Evolutionary conservation across 2,329 filamentous ascomycete species (phyloP), one percentile per base, ranked within the genome.

Genomic region (Microcera coccophila): DNA sequence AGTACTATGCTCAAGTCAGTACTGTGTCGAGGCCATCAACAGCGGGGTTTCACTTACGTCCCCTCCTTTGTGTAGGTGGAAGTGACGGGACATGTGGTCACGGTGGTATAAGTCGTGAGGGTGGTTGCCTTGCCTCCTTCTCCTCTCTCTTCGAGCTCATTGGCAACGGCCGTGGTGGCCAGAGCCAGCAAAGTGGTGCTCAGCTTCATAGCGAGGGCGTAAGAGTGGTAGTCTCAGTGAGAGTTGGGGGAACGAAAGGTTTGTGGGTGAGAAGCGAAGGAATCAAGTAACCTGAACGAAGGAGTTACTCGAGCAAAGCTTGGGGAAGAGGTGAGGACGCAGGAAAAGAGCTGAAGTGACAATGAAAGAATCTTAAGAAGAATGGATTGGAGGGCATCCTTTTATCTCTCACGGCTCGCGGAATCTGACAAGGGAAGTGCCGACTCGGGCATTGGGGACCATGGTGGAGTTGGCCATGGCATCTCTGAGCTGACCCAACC

Each of bases 81-180:
- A 9, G 70, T 73, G 46, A 71, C 61, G 10, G 72, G 72, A 55
- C 72, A 75, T 38, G 70, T 62, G 4, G 70, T 73, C 11, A 67
- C 64, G 17, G 67, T 71, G 36, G 63, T 66, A 45, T 71, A 71
- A 41, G 62, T 70, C 38, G 54, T 53, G 32, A 52, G 39, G 12
- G 57, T 43, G 38, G 26, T 41, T 16, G 10, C 42, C 18, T 39
- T 11, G 7, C 39, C 21, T 3, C 24, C 42, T 14, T 42, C 40
- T 42, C 54, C 52, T 47, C 55, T 45, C 37, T 36, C 32, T 14
- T 44, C 37, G 35, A 58, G 33, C 36, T 55, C 44, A 16, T 45
- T 42, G 32, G 55, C 57, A 47, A 58, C 20, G 39, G 53, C 57
- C 43, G 57, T 47, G 35, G 52, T 48, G 47, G 52, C 57, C 44